phyloP scores from a whole-genome alignment of 805 yeast species.

The Cyberlindnera bimundalis region DNA sequence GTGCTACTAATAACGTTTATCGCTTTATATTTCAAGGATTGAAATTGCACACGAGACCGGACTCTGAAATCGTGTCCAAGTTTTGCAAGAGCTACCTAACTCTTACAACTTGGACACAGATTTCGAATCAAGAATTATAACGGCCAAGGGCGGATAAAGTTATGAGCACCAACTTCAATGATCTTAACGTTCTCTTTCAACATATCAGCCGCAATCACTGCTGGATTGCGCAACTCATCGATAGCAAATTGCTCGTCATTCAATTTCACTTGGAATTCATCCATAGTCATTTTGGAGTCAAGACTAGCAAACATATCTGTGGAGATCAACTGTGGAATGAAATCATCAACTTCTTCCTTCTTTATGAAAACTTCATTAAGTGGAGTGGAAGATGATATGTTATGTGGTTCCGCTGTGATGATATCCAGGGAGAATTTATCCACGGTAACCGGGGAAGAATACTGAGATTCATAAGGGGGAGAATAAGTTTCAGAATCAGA shows the following conservation, averaged over 20 bases:
- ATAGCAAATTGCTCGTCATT: slow-evolving; percentile 33
- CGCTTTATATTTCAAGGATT: too few relatives aligned
- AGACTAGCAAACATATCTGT: slow-evolving; percentile 1
- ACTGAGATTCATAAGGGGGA: slow-evolving; percentile 13
- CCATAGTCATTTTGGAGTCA: slow-evolving; percentile 16
- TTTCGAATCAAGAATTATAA: background rate
- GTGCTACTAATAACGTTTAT: background rate
- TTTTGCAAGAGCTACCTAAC: slow-evolving; percentile 6
- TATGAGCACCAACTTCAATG: slow-evolving; percentile 5
- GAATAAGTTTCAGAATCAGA: slow-evolving; percentile 10
- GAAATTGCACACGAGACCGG: too few relatives aligned
- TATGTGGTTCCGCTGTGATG: slow-evolving; percentile 14
- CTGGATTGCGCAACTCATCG: slow-evolving; percentile 46
- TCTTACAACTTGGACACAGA: slow-evolving; percentile 8
- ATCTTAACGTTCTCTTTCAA: background rate
- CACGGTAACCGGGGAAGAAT: slow-evolving; percentile 15
- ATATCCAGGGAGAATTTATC: slow-evolving; percentile 28
- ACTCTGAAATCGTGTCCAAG: slow-evolving; percentile 10
- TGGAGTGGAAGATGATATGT: background rate
- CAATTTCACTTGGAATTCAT: slow-evolving; percentile 22
- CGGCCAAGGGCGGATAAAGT: background rate
- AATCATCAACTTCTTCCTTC: slow-evolving; percentile 15
- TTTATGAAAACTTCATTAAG: slow-evolving; percentile 12
- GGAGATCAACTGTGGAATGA: slow-evolving; percentile 13
- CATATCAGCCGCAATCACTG: slow-evolving; percentile 34